Percentiles rank a stretch among this genome's conserved stretches.
phyloP scores from a whole-genome alignment of 1,139 yeast species.

The Groenewaldozyma sp. region DNA sequence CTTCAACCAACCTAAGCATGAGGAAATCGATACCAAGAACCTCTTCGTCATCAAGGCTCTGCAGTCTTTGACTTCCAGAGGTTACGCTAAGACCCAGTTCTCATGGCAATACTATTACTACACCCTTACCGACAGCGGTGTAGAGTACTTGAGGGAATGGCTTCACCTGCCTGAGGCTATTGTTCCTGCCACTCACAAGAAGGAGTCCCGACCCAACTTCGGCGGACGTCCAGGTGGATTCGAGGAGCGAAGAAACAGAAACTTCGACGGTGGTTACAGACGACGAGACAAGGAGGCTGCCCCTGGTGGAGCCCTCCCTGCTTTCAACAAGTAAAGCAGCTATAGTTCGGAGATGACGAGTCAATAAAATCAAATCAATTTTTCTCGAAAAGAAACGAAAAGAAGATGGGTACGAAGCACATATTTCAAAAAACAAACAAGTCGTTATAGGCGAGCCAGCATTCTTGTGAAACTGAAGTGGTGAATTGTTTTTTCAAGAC shows the following conservation, averaged over 20 bases:
- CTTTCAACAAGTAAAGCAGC: constrained; percentile 22
- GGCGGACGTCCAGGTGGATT: constrained; percentile 30
- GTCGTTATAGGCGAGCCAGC: too few species aligned
- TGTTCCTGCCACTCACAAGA: constrained; percentile 98
- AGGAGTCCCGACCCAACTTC: constrained; percentile 81
- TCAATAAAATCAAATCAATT: not conserved
- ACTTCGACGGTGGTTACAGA: constrained; percentile 33
- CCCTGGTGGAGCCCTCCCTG: constrained; percentile 27
- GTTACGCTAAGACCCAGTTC: constrained; percentile 99
- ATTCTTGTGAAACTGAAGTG: too few species aligned
- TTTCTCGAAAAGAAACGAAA: too few species aligned
- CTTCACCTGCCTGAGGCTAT: constrained; percentile 97
- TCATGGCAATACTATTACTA: constrained; percentile 99
- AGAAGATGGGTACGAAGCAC: too few species aligned
- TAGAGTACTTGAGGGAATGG: constrained; percentile 96
- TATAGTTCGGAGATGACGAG: not conserved
- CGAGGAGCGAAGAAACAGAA: constrained; percentile 27
- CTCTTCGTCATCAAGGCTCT: constrained; percentile 98
- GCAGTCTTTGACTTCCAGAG: constrained; percentile 98
- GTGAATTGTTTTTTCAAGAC: too few species aligned
- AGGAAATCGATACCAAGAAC: constrained; percentile 96
- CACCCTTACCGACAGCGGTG: constrained; percentile 99
- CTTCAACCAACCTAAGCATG: constrained; percentile 96
- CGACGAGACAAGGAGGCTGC: constrained; percentile 35
- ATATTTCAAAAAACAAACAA: too few species aligned